Conservation (phyloP, 495 filamentous ascomycete species). For the Aspergillus kassunensis region DNA sequence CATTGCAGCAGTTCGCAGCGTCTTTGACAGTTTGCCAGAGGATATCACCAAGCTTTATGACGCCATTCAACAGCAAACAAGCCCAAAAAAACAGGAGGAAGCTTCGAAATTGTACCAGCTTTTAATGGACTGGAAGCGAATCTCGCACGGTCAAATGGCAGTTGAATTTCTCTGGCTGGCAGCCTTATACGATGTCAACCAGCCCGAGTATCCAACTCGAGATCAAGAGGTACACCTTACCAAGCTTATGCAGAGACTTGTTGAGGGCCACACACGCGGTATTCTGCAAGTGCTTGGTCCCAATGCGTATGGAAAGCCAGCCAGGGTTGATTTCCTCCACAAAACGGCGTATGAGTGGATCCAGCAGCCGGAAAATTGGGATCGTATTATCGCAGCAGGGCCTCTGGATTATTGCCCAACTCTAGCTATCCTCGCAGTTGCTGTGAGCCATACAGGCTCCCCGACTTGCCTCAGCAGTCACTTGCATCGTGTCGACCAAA, state of each 20-base stretch:
- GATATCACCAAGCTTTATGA: not conserved
- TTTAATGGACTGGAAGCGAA: not conserved
- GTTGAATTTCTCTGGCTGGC: not conserved
- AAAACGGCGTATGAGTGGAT: not conserved
- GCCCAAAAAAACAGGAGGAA: not conserved
- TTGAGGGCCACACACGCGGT: not conserved
- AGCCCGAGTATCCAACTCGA: not conserved
- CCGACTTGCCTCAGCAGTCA: not conserved
- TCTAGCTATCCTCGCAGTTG: not conserved
- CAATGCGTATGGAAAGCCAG: not conserved
- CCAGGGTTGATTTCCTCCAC: not conserved
- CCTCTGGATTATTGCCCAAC: not conserved
- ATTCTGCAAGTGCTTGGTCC: not conserved
- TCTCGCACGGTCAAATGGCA: not conserved
- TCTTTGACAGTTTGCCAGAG: not conserved
- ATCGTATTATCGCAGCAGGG: not conserved
- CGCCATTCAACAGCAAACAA: not conserved
- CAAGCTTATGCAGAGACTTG: not conserved
- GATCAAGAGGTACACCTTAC: not conserved
- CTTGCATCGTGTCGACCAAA: not conserved
- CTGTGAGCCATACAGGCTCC: not conserved
- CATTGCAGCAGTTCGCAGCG: not conserved
- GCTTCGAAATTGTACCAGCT: slow-evolving; percentile 1
- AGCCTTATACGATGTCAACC: not conserved
- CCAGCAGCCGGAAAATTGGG: not conserved